Conservation (phyloP, 192 early-diverging fungal species). For the Linnemannia elongata region DNA sequence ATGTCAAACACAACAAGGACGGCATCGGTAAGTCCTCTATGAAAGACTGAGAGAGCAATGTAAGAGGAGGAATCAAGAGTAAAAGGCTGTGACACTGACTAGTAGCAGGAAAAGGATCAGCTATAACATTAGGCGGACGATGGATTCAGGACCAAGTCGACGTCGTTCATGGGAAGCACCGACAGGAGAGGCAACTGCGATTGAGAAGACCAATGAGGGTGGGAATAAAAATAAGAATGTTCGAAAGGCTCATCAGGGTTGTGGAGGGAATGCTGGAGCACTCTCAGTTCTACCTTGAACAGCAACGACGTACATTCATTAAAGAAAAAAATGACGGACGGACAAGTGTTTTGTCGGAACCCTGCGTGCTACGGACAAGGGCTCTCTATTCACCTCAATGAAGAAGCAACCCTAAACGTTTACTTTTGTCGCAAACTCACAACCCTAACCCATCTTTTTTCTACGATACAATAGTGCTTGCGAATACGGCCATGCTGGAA, state of each 20-base stretch:
- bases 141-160: no score
- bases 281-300: neutral
- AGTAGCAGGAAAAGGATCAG: no score
- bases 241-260: slow-evolving; percentile 1
- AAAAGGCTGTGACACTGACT: neutral
- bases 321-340: neutral
- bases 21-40: slow-evolving; percentile 59
- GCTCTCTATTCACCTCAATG: neutral
- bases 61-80: neutral
- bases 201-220: neutral
- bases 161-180: neutral
- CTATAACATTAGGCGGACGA: no score
- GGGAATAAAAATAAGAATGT: neutral
- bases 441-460: slow-evolving; percentile 8
- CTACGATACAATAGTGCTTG: slow-evolving; percentile 29
- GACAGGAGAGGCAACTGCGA: neutral
- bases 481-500: slow-evolving; percentile 48
- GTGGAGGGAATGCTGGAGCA: neutral
- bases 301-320: neutral
- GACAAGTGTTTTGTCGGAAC: neutral
- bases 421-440: neutral
- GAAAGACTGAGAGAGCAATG: neutral
- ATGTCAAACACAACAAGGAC: slow-evolving; percentile 68
- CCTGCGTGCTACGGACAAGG: neutral
- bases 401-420: neutral